Evolutionary conservation across 768 basidiomycete genomes (phyloP).

Genomic region (Hygrophorus pudorinus): DNA sequence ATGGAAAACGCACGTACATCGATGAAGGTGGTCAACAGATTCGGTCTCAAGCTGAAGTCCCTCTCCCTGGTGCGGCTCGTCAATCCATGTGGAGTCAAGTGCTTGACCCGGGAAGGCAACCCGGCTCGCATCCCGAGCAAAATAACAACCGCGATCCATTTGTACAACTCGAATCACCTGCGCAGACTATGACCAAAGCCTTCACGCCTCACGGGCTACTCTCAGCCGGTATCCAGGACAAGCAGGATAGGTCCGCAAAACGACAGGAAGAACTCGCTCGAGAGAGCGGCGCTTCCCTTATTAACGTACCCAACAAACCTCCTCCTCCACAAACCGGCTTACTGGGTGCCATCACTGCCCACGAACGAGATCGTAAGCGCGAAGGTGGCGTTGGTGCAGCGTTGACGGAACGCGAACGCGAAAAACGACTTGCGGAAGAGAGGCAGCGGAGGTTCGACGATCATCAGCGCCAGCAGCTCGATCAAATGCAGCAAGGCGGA

Average conservation of each 20-base stretch:
- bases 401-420: constrained; percentile 90
- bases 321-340: constrained; percentile 93
- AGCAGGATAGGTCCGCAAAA: constrained; percentile 92
- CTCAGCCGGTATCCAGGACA: constrained; percentile 91
- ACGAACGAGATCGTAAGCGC: constrained; percentile 88
- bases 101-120: constrained; percentile 56
- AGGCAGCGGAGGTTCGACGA: constrained; percentile 90
- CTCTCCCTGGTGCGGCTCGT: constrained; percentile 43
- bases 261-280: constrained; percentile 89
- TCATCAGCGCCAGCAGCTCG: constrained; percentile 78
- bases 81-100: constrained; percentile 86
- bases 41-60: constrained; percentile 46
- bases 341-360: constrained; percentile 90
- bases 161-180: constrained; percentile 61
- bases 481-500: constrained; percentile 78
- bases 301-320: constrained; percentile 94
- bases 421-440: constrained; percentile 86
- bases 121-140: constrained; percentile 31
- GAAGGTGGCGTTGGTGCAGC: constrained; percentile 94
- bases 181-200: constrained; percentile 80
- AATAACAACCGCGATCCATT: constrained; percentile 41
- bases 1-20: constrained; percentile 41
- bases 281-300: constrained; percentile 82
- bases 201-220: constrained; percentile 92
- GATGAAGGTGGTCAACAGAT: constrained; percentile 44